These are phyloP conservation scores for Liquidambar formosana DNA, from an alignment of 164 flowering plant genomes.

Conservation along the genomic window DNA sequence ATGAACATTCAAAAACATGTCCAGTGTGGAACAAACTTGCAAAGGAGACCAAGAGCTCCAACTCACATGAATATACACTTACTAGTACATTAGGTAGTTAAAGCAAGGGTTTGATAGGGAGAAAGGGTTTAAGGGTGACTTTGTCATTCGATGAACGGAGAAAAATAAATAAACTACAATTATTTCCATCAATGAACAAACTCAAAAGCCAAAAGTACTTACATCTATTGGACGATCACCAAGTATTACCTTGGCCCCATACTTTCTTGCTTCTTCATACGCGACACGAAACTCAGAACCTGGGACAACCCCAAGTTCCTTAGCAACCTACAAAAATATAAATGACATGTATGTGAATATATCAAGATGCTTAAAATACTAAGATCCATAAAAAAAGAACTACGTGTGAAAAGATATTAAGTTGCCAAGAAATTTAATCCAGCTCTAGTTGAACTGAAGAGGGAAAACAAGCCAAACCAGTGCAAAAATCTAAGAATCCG, in stretches of 20 bases:
- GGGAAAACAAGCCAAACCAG: neutral
- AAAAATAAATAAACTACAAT: neutral
- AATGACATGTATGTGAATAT: conserved; percentile 2
- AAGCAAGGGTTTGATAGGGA: no score
- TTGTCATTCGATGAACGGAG: neutral
- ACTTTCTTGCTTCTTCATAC: conserved; percentile 86
- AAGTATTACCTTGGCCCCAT: conserved; percentile 86
- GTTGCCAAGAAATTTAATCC: no score
- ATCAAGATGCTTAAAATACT: conserved; percentile 1
- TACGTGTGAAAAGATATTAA: no score
- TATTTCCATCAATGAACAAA: neutral
- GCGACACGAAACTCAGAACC: conserved; percentile 97
- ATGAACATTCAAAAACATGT: no score
- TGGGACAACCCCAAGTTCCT: conserved; percentile 84
- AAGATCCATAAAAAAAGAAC: no score
- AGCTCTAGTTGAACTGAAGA: no score
- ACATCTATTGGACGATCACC: conserved; percentile 96
- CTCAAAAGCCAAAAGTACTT: conserved; percentile 9
- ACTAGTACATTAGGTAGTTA: no score
- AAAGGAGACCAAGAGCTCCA: no score
- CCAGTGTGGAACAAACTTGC: no score
- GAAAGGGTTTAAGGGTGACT: no score
- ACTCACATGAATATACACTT: no score
- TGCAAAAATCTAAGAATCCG: neutral
- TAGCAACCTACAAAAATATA: conserved; percentile 57